Evolutionary conservation across 805 yeast genomes (phyloP).

Genomic region (Cyberlindnera petersonii): DNA sequence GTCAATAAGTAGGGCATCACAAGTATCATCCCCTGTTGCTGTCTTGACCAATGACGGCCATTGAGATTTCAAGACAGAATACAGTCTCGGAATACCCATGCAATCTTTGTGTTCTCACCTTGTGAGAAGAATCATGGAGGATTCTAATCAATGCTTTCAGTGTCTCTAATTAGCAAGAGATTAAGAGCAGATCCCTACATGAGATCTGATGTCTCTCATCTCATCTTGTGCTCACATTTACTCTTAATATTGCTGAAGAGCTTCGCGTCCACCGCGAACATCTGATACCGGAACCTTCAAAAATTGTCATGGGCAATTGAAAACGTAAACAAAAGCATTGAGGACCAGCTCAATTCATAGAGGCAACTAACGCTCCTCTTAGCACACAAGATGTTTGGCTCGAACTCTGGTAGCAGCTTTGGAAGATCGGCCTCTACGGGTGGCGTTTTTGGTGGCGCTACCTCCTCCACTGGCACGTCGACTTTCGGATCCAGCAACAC

Average conservation of each 20-base stretch:
- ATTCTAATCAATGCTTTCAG: no score
- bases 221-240: constrained; percentile 1
- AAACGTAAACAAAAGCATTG: constrained; percentile 8
- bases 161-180: no score
- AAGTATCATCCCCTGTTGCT: constrained; percentile 39
- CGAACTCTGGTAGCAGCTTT: constrained; percentile 16
- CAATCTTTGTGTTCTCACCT: no score
- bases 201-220: no score
- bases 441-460: constrained; percentile 24
- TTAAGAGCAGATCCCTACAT: no score
- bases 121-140: no score
- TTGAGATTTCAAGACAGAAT: constrained; percentile 6
- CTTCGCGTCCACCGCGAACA: constrained; percentile 1
- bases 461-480: constrained; percentile 10
- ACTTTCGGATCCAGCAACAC: constrained; percentile 14
- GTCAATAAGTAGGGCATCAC: constrained; percentile 86
- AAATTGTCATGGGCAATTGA: constrained; percentile 8
- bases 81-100: constrained; percentile 25
- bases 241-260: no score
- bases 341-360: no score
- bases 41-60: constrained; percentile 11
- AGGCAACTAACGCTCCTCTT: no score
- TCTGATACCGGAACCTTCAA: constrained; percentile 2
- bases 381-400: constrained; percentile 17
- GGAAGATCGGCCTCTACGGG: constrained; percentile 25